A percentile compares a stretch with the other conserved stretches of the same genome.
Evolutionary conservation across 768 basidiomycete species (phyloP).

Genomic region (Terana coerulea): DNA sequence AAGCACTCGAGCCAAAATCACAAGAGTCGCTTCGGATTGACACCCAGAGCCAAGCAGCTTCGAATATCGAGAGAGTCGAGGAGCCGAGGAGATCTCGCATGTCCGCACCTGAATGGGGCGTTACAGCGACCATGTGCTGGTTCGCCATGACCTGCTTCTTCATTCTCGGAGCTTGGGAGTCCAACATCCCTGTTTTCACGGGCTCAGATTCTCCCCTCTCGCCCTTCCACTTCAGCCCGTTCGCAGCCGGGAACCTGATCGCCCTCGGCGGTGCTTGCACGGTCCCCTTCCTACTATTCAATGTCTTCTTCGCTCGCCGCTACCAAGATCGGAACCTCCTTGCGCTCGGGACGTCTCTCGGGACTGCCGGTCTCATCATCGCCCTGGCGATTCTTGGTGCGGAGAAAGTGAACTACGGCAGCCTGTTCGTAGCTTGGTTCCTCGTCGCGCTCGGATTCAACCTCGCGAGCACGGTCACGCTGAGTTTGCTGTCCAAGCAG

Average conservation of each 20-base stretch:
- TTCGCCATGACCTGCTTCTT: constrained; percentile 69
- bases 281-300: constrained; percentile 64
- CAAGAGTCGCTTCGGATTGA: too few species aligned
- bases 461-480: constrained; percentile 63
- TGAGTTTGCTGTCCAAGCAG: constrained; percentile 66
- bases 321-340: constrained; percentile 61
- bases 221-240: constrained; percentile 54
- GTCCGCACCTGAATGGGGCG: constrained; percentile 41
- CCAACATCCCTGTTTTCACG: constrained; percentile 62
- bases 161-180: constrained; percentile 66
- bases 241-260: constrained; percentile 65
- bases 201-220: constrained; percentile 21
- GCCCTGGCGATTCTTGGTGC: constrained; percentile 42
- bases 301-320: constrained; percentile 52
- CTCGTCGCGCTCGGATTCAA: constrained; percentile 70
- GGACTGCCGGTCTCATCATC: constrained; percentile 48
- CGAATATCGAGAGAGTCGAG: constrained; percentile 4
- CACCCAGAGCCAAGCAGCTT: constrained; percentile 2
- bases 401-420: constrained; percentile 40
- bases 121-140: constrained; percentile 64
- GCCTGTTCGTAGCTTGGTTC: constrained; percentile 48
- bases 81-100: constrained; percentile 1
- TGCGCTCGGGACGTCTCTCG: constrained; percentile 46
- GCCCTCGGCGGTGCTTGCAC: constrained; percentile 59
- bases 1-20: background rate